Evolutionary conservation across 2,329 filamentous ascomycete genomes (phyloP).

Genomic region (Colletotrichum graminicola): DNA sequence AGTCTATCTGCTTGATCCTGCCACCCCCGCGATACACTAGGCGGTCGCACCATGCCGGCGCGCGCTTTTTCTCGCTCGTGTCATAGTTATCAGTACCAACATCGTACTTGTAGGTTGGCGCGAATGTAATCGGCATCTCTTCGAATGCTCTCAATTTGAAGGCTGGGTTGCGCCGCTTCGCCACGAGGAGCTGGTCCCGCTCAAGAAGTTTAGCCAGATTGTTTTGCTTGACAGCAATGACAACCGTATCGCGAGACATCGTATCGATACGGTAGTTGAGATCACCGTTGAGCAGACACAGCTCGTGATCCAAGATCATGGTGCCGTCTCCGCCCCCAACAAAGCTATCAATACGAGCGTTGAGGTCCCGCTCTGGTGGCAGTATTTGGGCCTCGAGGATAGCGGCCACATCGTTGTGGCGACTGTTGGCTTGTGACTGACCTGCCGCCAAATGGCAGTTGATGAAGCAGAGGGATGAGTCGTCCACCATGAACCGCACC

Average conservation of each 20-base stretch:
- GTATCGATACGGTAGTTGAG: slow-evolving; percentile 98
- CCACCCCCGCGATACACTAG: slow-evolving; percentile 87
- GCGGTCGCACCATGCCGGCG: slow-evolving; percentile 96
- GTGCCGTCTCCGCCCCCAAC: slow-evolving; percentile 93
- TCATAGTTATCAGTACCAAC: slow-evolving; percentile 96
- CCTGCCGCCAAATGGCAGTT: slow-evolving; percentile 98
- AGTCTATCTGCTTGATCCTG: slow-evolving; percentile 88
- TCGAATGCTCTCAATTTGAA: slow-evolving; percentile 91
- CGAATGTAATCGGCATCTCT: slow-evolving; percentile 91
- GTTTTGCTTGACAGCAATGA: slow-evolving; percentile 83
- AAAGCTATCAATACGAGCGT: slow-evolving; percentile 80
- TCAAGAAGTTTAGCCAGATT: slow-evolving; percentile 91
- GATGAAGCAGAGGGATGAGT: slow-evolving; percentile 94
- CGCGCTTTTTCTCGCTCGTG: slow-evolving; percentile 91
- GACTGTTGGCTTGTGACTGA: slow-evolving; percentile 88
- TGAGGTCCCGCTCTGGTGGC: slow-evolving; percentile 77
- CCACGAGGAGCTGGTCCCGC: slow-evolving; percentile 91
- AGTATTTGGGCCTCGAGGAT: slow-evolving; percentile 86
- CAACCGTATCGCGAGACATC: slow-evolving; percentile 93
- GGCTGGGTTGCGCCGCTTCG: slow-evolving; percentile 87
- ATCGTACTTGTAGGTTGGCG: slow-evolving; percentile 98
- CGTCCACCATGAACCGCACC: slow-evolving; percentile 92
- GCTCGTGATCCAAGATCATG: slow-evolving; percentile 96
- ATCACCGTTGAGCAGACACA: slow-evolving; percentile 96
- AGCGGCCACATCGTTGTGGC: slow-evolving; percentile 91